Evolutionary conservation across 345 rosid genomes (phyloP).

Genomic region (Brassica nigra): DNA sequence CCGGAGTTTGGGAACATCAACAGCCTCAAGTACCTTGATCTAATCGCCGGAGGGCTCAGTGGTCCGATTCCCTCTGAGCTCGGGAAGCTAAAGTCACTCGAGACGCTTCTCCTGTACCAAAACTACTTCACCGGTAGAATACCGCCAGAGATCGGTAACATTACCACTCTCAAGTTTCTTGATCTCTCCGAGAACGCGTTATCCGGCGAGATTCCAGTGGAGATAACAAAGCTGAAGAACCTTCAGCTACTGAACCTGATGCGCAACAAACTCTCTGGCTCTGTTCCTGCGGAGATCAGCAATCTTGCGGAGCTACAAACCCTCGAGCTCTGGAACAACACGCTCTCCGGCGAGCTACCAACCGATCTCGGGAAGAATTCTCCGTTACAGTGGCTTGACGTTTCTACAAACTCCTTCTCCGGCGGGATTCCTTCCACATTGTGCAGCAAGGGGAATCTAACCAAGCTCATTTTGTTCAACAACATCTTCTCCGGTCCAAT

Average conservation of each 20-base stretch:
- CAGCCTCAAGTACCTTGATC: constrained; percentile 74
- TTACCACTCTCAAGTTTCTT: constrained; percentile 59
- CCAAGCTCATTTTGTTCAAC: constrained; percentile 88
- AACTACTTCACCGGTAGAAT: constrained; percentile 70
- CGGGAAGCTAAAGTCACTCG: constrained; percentile 63
- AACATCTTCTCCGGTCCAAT: constrained; percentile 77
- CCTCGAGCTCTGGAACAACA: constrained; percentile 93
- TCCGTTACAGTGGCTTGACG: constrained; percentile 79
- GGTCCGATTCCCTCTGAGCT: constrained; percentile 75
- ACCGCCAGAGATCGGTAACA: constrained; percentile 65
- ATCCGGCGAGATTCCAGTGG: constrained; percentile 63
- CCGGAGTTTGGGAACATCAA: constrained; percentile 68
- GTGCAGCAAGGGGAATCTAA: constrained; percentile 77
- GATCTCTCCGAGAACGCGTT: constrained; percentile 81
- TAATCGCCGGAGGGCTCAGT: constrained; percentile 68
- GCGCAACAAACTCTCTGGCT: constrained; percentile 76
- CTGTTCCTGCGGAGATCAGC: constrained; percentile 60
- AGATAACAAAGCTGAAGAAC: constrained; percentile 61
- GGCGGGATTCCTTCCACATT: constrained; percentile 67
- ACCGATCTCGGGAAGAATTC: constrained; percentile 70
- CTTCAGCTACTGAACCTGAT: constrained; percentile 80
- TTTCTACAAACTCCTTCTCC: constrained; percentile 79
- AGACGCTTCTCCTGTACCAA: constrained; percentile 65
- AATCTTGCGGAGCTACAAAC: constrained; percentile 54
- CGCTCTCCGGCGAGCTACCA: constrained; percentile 80